Evolutionary conservation across 2,329 filamentous ascomycete species (phyloP), one percentile per base, ranked within the genome.

Genomic region (Fusarium stilboides): DNA sequence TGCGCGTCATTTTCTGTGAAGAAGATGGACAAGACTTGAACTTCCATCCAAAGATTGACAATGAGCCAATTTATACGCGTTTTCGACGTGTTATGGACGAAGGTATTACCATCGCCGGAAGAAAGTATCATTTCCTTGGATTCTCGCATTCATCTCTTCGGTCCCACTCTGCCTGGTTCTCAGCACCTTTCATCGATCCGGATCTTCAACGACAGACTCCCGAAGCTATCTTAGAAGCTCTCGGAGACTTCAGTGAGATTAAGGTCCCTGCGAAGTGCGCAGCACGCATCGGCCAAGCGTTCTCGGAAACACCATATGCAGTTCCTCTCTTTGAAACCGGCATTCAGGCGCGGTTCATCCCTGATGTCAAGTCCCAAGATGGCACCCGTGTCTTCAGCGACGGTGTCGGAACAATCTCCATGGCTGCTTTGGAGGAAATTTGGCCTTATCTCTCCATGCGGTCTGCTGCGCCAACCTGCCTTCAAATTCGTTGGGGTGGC

Each of bases 131-230:
- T 0, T 95, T 94, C 72, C 82, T 95, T 0, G 92, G 92, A 0
- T 95, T 94, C 77, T 94, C 92, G 0, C 91, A 94, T 76, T 95
- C 92, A 0, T 94, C 92, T 0, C 83, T 95, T 6, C 85, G 92
- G 14, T 85, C 88, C 1, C 91, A 93, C 61, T 89, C 90, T 0
- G 89, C 87, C 36, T 94, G 92, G 92, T 86, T 88, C 60, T 81
- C 81, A 40, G 84, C 86, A 0, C 77, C 81, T 0, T 88, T 88
- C 50, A 14, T 80, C 2, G 78, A 83, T 39, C 57, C 77, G 5
- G 47, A 78, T 0, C 61, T 62, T 8, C 33, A 65, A 4, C 57
- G 78, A 0, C 82, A 83, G 28, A 76, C 79, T 8, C 79, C 82
- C 39, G 69, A 77, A 15, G 76, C 68, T 1, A 85, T 89, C 50